Evolutionary conservation across 176 grass and related monocot genomes (phyloP).

Genomic region (Rhynchospora pubera): DNA sequence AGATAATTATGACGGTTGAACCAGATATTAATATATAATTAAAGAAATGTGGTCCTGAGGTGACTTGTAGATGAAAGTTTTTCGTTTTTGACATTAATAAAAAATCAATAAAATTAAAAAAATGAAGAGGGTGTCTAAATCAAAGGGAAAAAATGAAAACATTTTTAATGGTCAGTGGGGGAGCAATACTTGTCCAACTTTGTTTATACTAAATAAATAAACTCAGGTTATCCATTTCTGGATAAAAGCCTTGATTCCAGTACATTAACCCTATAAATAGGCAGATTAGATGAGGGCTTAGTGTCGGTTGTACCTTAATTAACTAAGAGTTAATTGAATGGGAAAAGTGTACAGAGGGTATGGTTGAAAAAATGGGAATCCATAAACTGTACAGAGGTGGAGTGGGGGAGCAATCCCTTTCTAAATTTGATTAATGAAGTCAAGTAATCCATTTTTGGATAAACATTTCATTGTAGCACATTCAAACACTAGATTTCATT

Average conservation of each 20-base stretch:
- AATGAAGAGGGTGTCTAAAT: neutral
- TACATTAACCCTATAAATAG: neutral
- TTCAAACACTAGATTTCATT: constrained; percentile 7
- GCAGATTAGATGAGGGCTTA: neutral
- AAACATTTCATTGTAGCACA: constrained; percentile 5
- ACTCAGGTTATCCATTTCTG: neutral
- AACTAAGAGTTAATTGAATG: neutral
- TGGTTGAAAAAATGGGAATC: neutral
- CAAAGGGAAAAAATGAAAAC: neutral
- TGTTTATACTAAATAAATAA: neutral
- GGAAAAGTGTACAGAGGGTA: neutral
- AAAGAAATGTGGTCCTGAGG: neutral
- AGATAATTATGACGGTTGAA: neutral
- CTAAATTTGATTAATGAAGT: constrained; percentile 24
- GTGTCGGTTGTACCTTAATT: constrained; percentile 1
- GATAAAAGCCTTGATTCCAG: neutral
- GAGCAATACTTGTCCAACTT: neutral
- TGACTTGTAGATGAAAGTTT: neutral
- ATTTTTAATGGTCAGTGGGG: neutral
- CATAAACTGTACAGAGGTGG: neutral
- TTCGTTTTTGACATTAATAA: neutral
- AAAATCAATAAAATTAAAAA: neutral
- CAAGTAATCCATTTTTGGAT: constrained; percentile 20
- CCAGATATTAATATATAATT: neutral
- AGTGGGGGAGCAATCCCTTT: constrained; percentile 23